Evolutionary conservation across 495 filamentous ascomycete species (phyloP).

Genomic region (Annulohypoxylon maeteangense): DNA sequence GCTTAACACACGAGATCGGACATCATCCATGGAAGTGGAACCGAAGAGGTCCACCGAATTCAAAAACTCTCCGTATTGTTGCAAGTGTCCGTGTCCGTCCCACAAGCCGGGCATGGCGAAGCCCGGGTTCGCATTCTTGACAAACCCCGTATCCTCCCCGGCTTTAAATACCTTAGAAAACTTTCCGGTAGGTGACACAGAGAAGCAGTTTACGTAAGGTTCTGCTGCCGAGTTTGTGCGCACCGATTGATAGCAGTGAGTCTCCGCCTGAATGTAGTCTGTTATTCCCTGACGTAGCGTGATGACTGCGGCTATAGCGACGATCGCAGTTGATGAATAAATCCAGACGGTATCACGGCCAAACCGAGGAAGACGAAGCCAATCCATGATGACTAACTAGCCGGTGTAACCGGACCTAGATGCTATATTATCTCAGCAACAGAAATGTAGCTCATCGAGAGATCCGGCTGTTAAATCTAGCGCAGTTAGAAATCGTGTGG

Average conservation of each 20-base stretch:
- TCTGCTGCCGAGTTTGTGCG: slow-evolving; percentile 46
- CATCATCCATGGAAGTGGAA: slow-evolving; percentile 58
- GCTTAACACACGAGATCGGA: slow-evolving; percentile 55
- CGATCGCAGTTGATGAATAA: slow-evolving; percentile 25
- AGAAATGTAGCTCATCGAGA: not conserved
- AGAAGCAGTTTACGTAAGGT: slow-evolving; percentile 56
- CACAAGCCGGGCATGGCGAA: slow-evolving; percentile 69
- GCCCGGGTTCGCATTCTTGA: slow-evolving; percentile 42
- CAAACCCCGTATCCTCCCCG: slow-evolving; percentile 20
- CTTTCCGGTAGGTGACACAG: slow-evolving; percentile 47
- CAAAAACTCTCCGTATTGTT: slow-evolving; percentile 72
- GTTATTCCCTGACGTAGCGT: slow-evolving; percentile 28
- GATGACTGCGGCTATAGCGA: slow-evolving; percentile 29
- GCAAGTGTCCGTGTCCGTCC: slow-evolving; percentile 72
- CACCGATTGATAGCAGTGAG: slow-evolving; percentile 56
- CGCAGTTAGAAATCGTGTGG: not conserved
- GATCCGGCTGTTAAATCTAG: not conserved
- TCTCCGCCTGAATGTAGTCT: slow-evolving; percentile 38
- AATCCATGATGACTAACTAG: slow-evolving; percentile 28
- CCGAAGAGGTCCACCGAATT: slow-evolving; percentile 70
- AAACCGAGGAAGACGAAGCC: slow-evolving; percentile 24
- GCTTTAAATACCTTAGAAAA: slow-evolving; percentile 48
- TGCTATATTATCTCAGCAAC: not conserved
- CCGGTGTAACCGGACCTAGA: not conserved
- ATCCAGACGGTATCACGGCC: slow-evolving; percentile 34